Percentiles rank a stretch among this genome's conserved stretches.
Evolutionary conservation across 495 filamentous ascomycete genomes (phyloP).

Genomic region (Chlorociboria aeruginascens): DNA sequence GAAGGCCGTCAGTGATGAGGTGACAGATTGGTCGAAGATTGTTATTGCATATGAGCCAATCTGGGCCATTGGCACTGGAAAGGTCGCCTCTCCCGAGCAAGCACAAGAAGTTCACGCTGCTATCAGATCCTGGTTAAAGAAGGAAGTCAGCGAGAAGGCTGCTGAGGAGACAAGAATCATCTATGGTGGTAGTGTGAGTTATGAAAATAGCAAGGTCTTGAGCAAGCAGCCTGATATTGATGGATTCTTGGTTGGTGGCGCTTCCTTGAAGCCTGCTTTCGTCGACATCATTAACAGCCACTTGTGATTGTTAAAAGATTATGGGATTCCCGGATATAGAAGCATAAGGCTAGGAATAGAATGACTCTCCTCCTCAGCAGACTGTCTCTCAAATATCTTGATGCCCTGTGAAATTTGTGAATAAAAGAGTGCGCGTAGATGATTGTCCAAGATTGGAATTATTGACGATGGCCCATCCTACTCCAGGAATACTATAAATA

Average conservation of each 20-base stretch:
- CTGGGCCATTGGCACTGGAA: slow-evolving; percentile 98
- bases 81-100: slow-evolving; percentile 88
- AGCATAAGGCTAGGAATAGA: slow-evolving; percentile 6
- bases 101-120: slow-evolving; percentile 90
- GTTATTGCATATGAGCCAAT: slow-evolving; percentile 98
- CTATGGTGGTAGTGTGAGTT: slow-evolving; percentile 91
- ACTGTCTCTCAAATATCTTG: too few relatives aligned
- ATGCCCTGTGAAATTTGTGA: background rate
- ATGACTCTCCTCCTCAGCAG: background rate
- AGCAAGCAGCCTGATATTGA: slow-evolving; percentile 89
- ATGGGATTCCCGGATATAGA: background rate
- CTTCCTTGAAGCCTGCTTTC: slow-evolving; percentile 94
- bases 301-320: slow-evolving; percentile 21
- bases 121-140: slow-evolving; percentile 78
- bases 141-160: slow-evolving; percentile 56
- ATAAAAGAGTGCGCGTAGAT: background rate
- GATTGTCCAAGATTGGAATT: too few relatives aligned
- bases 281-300: slow-evolving; percentile 50
- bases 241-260: slow-evolving; percentile 95
- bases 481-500: too few relatives aligned
- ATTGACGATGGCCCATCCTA: too few relatives aligned
- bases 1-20: slow-evolving; percentile 51
- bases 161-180: slow-evolving; percentile 77
- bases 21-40: slow-evolving; percentile 81
- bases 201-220: slow-evolving; percentile 95